Evolutionary conservation across 495 filamentous ascomycete genomes (phyloP), one percentile per base, ranked within the genome.

Genomic region (Aspergillus carlsbadensis): DNA sequence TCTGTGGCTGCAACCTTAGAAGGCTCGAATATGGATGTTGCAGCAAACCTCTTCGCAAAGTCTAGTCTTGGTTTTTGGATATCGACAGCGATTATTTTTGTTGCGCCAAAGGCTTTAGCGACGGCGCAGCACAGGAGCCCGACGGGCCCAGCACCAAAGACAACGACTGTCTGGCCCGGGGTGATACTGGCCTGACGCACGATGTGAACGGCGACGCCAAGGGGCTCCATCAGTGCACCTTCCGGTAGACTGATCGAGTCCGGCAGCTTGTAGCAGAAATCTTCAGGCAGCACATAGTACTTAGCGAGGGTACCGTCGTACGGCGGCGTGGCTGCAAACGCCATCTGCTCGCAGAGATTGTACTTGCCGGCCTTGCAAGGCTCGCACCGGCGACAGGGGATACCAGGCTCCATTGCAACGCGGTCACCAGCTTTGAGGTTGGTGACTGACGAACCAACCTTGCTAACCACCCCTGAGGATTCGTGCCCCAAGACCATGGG

Each of bases 401-500:
- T 72, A 15, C 81, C 79, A 4, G 79, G 79, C 52, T 83, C 81
- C 63, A 83, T 80, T 26, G 81, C 79, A 43, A 82, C 79, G 0
- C 66, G 70, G 54, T 81, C 73, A 40, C 77, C 78, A 10, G 74
- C 70, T 58, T 77, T 78, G 17, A 78, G 54, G 4, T 53, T 62
- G 5, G 58, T 72, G 42, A 78, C 76, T 14, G 68, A 72, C n/a
- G 78, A 74, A 34, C 91, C 91, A 50, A 89, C 81, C 26, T 81
- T 65, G 59, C 81, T 71, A 58, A 96, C 76, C 20, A 90, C 84
- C 55, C 90, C 91, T 56, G 89, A 81, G 11, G 89, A 94, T 72
- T 96, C 91, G 78, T 96, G 91, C 62, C 91, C 91, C n/a, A 96
- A 83, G 3, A 95, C 88, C 90, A 95, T 94, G 37, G 91, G 91